Evolutionary conservation across 148 eudicot species (phyloP).

Genomic region (Fagopyrum esculentum): DNA sequence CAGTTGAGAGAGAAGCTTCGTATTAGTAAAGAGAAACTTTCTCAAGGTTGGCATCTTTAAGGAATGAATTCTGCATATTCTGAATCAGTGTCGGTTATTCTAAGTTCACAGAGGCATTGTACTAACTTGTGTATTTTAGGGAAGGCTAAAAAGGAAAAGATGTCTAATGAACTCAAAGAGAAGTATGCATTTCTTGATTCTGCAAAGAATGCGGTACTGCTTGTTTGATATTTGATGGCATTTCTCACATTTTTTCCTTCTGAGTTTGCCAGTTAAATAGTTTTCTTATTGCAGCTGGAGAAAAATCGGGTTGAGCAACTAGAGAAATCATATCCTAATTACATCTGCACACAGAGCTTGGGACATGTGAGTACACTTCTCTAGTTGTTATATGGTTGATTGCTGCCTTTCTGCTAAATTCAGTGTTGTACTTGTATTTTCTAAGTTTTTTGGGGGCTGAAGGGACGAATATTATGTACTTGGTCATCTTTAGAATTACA

Average conservation of each 20-base stretch:
- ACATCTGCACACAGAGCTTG: slow-evolving; percentile 74
- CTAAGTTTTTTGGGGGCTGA: background rate
- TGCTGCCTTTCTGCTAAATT: background rate
- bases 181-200: slow-evolving; percentile 65
- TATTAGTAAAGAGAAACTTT: slow-evolving; percentile 46
- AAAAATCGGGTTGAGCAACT: slow-evolving; percentile 69
- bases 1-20: slow-evolving; percentile 69
- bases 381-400: background rate
- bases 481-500: background rate
- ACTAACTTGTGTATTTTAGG: slow-evolving; percentile 37
- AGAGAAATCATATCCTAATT: slow-evolving; percentile 90
- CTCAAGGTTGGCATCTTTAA: slow-evolving; percentile 39
- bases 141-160: slow-evolving; percentile 64
- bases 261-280: slow-evolving; percentile 3
- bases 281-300: slow-evolving; percentile 56
- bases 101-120: background rate
- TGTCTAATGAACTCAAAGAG: slow-evolving; percentile 52
- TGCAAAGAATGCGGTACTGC: slow-evolving; percentile 50
- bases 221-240: background rate
- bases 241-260: background rate
- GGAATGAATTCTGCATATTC: background rate
- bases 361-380: slow-evolving; percentile 57
- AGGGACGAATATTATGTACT: too few relatives aligned
- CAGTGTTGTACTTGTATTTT: background rate
- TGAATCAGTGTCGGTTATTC: background rate